Conservation (phyloP, 441 rosid genomes). For the Flueggea neowawraea region DNA sequence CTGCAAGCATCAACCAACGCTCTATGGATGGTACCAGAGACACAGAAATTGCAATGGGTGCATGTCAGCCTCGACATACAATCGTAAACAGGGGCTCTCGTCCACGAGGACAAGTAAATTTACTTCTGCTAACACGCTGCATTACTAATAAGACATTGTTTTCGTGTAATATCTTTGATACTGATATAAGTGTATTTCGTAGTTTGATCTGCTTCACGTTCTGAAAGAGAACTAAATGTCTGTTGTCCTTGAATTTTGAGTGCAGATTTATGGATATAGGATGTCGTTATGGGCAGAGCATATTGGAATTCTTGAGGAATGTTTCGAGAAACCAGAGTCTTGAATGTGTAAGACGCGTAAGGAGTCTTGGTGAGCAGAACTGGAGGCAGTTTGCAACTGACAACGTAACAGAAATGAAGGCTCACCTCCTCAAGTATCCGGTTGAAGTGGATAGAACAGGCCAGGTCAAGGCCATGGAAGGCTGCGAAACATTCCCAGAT, state of each 20-base stretch:
- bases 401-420: conserved; percentile 72
- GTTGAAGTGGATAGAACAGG: conserved; percentile 84
- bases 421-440: conserved; percentile 83
- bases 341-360: conserved; percentile 76
- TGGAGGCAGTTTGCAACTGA: conserved; percentile 78
- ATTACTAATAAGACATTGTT: background rate
- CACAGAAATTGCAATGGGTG: conserved; percentile 99
- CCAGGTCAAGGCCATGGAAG: conserved; percentile 68
- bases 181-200: background rate
- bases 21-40: conserved; percentile 97
- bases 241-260: background rate
- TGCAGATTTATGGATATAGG: conserved; percentile 82
- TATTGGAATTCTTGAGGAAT: conserved; percentile 58
- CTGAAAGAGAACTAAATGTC: background rate
- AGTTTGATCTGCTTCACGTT: background rate
- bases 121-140: background rate
- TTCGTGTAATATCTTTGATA: background rate
- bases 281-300: conserved; percentile 99
- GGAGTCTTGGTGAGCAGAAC: conserved; percentile 50
- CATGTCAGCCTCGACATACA: conserved; percentile 90
- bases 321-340: conserved; percentile 65
- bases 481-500: conserved; percentile 74
- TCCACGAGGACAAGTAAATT: conserved; percentile 77
- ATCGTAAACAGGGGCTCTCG: conserved; percentile 44
- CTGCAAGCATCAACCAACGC: conserved; percentile 95